Conservation (phyloP, 2,329 filamentous ascomycete species). For the Arthrobotrys megalospora region DNA sequence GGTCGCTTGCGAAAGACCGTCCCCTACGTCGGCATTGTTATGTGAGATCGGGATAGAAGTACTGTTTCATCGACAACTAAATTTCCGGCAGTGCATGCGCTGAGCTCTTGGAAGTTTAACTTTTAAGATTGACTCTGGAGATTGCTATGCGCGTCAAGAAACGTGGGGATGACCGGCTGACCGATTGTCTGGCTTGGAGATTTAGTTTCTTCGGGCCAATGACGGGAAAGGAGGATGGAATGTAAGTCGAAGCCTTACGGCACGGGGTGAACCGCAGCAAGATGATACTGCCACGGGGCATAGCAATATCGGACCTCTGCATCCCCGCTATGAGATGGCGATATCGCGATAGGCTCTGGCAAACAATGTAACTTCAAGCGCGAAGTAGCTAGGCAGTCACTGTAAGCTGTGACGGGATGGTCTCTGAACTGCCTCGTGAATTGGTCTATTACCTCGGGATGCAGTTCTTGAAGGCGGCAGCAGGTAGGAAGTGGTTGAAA, state of each 20-base stretch:
- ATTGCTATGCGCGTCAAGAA: not conserved
- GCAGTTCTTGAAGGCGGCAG: not conserved
- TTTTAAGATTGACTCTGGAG: not conserved
- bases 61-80: slow-evolving; percentile 2
- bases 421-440: not conserved
- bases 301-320: slow-evolving; percentile 3
- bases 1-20: not conserved
- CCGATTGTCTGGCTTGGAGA: not conserved
- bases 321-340: not conserved
- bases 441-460: not conserved
- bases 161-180: not conserved
- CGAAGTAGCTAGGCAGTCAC: slow-evolving; percentile 2
- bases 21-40: not conserved
- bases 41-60: not conserved
- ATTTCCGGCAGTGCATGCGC: not conserved
- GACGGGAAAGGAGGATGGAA: not conserved
- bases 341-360: not conserved
- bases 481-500: not conserved
- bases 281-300: not conserved
- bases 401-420: not conserved
- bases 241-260: slow-evolving; percentile 3
- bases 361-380: not conserved
- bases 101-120: not conserved
- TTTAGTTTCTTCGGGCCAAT: not conserved
- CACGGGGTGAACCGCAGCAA: not conserved